Evolutionary conservation across 306 rosid species (phyloP).

Genomic region (Cicer cuneatum): DNA sequence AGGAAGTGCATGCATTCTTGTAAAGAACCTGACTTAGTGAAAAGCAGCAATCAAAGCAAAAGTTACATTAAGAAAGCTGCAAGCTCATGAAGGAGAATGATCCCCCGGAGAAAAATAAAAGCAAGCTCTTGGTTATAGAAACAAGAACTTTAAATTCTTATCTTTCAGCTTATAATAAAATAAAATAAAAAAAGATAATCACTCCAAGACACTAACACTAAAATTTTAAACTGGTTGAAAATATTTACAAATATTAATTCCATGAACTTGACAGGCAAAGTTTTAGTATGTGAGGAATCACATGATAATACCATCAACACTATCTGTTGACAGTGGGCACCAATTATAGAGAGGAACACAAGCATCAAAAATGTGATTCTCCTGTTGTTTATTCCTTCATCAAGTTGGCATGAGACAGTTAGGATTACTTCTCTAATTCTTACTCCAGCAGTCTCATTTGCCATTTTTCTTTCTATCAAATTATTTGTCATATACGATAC

Average conservation of each 20-base stretch:
- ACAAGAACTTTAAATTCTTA: slow-evolving; percentile 29
- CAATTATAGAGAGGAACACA: slow-evolving; percentile 28
- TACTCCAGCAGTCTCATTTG: not conserved
- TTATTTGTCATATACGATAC: too few species aligned
- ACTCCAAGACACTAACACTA: slow-evolving; percentile 52
- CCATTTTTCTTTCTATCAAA: too few species aligned
- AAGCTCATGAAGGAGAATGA: too few species aligned
- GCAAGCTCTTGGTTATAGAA: slow-evolving; percentile 22
- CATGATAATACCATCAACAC: slow-evolving; percentile 17
- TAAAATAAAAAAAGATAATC: too few species aligned
- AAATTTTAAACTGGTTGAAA: slow-evolving; percentile 67
- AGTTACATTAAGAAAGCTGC: not conserved
- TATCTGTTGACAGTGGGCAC: slow-evolving; percentile 37
- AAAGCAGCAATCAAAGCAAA: not conserved
- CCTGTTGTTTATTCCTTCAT: slow-evolving; percentile 39
- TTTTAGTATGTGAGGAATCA: slow-evolving; percentile 32
- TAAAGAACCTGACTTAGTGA: slow-evolving; percentile 47
- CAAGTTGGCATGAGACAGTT: slow-evolving; percentile 31
- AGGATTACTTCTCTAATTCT: slow-evolving; percentile 32
- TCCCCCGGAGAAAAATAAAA: too few species aligned
- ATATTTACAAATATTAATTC: slow-evolving; percentile 10
- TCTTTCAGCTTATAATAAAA: slow-evolving; percentile 30
- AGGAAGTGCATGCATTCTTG: slow-evolving; percentile 53
- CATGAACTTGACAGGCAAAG: slow-evolving; percentile 20
- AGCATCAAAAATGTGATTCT: slow-evolving; percentile 37